These are phyloP conservation scores for Beta macrorhiza DNA, from an alignment of 179 eudicot genomes.

Conservation along the genomic window DNA sequence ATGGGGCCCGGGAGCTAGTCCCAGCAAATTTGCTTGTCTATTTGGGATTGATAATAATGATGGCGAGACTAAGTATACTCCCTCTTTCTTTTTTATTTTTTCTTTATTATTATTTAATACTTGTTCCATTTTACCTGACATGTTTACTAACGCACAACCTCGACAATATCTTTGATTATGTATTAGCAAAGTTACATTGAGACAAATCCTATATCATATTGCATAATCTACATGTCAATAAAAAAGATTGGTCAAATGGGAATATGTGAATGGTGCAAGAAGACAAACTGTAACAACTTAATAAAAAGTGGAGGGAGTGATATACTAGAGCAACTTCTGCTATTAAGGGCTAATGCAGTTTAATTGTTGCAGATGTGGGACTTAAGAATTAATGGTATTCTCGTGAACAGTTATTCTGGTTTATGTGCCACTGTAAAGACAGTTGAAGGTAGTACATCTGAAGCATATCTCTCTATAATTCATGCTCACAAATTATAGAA, in stretches of 20 bases:
- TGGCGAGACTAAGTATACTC: background rate
- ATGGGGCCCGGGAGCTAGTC: background rate
- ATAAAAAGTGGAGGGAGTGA: background rate
- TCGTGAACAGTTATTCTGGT: conserved; percentile 68
- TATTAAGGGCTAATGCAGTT: background rate
- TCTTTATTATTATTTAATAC: too few relatives aligned
- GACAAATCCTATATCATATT: too few relatives aligned
- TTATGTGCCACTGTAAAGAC: conserved; percentile 54
- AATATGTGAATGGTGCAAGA: too few relatives aligned
- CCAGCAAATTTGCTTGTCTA: background rate
- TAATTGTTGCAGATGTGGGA: conserved; percentile 63
- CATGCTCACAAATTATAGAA: background rate
- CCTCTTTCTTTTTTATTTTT: too few relatives aligned
- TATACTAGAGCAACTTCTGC: background rate
- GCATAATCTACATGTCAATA: too few relatives aligned
- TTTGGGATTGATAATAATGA: background rate
- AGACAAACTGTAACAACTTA: too few relatives aligned
- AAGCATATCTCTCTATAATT: background rate
- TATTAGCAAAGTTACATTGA: too few relatives aligned
- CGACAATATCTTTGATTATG: too few relatives aligned
- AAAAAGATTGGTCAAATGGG: too few relatives aligned
- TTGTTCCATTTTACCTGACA: too few relatives aligned
- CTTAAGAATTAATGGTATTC: conserved; percentile 52
- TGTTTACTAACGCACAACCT: too few relatives aligned
- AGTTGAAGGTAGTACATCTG: conserved; percentile 45